Conservation (phyloP, 2,329 filamentous ascomycete genomes). For the Colletotrichum sp. region DNA sequence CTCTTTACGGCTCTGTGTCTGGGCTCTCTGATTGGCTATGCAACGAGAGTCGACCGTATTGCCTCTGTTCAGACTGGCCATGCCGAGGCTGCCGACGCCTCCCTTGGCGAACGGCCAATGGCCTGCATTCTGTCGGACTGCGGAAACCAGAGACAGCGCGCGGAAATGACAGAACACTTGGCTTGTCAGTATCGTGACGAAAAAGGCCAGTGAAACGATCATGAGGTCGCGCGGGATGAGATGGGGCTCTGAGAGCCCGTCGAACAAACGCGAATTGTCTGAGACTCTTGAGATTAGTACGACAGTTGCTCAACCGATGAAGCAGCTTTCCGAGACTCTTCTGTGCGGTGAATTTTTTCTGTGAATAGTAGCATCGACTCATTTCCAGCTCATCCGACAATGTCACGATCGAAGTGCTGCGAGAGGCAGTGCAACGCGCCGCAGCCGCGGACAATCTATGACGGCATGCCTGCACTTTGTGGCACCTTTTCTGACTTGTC, state of each 20-base stretch:
- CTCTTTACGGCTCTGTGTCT: not conserved
- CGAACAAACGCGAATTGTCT: conserved; percentile 2
- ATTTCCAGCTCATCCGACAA: not conserved
- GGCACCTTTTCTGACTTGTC: not conserved
- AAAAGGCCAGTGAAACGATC: not conserved
- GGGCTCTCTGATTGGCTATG: not conserved
- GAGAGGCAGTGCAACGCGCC: conserved; percentile 9
- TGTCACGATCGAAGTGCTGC: not conserved
- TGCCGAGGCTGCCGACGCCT: conserved; percentile 7
- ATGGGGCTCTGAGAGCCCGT: not conserved
- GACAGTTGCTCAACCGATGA: conserved; percentile 11
- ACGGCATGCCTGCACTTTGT: conserved; percentile 3
- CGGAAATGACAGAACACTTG: not conserved
- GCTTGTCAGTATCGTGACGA: not conserved
- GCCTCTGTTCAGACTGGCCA: not conserved
- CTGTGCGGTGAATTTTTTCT: not conserved
- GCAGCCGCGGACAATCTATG: not conserved
- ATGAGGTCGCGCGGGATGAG: not conserved
- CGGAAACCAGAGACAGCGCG: not conserved
- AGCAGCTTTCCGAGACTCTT: conserved; percentile 1
- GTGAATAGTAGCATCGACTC: not conserved
- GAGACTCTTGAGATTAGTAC: conserved; percentile 7
- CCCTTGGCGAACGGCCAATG: not conserved
- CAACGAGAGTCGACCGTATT: not conserved
- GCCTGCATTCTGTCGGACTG: not conserved